Conservation (phyloP, 352 stramenopile species). For the Pythium dissimile region DNA sequence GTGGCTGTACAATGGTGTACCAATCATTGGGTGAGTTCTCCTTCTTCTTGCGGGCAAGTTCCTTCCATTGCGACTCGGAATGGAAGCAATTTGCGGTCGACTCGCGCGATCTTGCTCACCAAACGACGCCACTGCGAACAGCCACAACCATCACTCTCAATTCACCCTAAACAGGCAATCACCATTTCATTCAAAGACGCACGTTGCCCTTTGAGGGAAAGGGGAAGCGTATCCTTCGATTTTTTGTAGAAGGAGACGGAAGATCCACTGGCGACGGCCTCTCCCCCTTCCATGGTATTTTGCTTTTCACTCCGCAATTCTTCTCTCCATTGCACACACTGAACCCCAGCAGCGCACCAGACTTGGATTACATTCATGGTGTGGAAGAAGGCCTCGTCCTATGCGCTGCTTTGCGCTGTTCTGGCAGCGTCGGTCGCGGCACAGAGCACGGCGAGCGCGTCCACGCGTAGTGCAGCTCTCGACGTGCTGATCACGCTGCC, state of each 20-base stretch:
- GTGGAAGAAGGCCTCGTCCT: constrained; percentile 20
- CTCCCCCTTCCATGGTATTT: neutral
- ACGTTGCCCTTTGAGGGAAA: neutral
- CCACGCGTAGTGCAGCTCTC: neutral
- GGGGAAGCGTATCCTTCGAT: constrained; percentile 19
- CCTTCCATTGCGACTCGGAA: constrained; percentile 7
- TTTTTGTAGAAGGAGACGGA: constrained; percentile 20
- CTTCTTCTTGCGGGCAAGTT: neutral
- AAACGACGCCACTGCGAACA: constrained; percentile 15
- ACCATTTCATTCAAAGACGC: neutral
- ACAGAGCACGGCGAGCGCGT: constrained; percentile 26
- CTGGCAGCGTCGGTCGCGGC: constrained; percentile 17
- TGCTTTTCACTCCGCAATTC: constrained; percentile 14
- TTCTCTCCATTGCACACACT: constrained; percentile 7
- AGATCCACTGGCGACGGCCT: constrained; percentile 6
- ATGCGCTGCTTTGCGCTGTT: constrained; percentile 2
- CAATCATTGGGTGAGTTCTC: too few relatives aligned
- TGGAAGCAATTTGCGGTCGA: neutral
- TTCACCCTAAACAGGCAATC: constrained; percentile 3
- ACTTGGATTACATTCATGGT: too few relatives aligned
- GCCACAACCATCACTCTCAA: constrained; percentile 21
- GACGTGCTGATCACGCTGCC: constrained; percentile 73
- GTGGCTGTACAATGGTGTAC: too few relatives aligned
- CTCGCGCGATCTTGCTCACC: neutral
- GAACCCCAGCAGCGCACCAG: neutral